Evolutionary conservation across 306 rosid genomes (phyloP), one percentile per base, ranked within the genome.

Genomic region (Vachellia collinsii): DNA sequence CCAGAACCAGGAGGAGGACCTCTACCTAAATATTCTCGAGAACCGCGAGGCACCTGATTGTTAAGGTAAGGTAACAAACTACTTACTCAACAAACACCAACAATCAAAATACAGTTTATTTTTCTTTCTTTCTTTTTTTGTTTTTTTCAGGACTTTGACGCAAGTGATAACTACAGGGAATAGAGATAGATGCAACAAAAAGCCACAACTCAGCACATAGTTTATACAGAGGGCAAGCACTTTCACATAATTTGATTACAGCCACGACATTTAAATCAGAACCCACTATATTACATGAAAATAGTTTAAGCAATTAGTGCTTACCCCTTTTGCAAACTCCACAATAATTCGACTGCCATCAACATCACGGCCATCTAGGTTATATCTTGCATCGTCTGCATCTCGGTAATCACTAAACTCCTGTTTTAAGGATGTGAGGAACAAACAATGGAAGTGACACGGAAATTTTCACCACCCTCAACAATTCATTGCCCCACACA

Each of bases 1-100:
- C 97, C 97, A 76, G 97, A 88, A 68, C 97, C 97, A 83, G 97
- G 97, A 62, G 97, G 88, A 34, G 97, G 94, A 36, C 94, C 94
- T 76, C 97, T 85, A 38, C 94, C 97, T 62, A 88, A 41, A 81
- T 84, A 86, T 74, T 90, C 94, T 12, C 94, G 89, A 51, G 97
- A 92, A 58, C 97, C 92, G 19, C 97, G 93, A 8, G 97, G 97
- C 37, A 67, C 93, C 97, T 92, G 54, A 14, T 79, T 68, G 46
- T 38, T 75, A 37, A 22, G 25, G 36, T n/a, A 51, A 76, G 61
- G 74, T 70, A 43, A 51, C 29, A 38, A 50, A 3, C 8, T 9
- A 19, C 37, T 51, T 37, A 14, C 48, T 23, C 75, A 29, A 48
- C 8, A 36, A 47, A 34, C 16, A 37, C 14, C 3, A 72, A 38